Percentiles rank a stretch among this genome's conserved stretches.
These are phyloP conservation scores for Avena insularis DNA, from an alignment of 176 grass and related monocot genomes.

Conservation along the genomic window DNA sequence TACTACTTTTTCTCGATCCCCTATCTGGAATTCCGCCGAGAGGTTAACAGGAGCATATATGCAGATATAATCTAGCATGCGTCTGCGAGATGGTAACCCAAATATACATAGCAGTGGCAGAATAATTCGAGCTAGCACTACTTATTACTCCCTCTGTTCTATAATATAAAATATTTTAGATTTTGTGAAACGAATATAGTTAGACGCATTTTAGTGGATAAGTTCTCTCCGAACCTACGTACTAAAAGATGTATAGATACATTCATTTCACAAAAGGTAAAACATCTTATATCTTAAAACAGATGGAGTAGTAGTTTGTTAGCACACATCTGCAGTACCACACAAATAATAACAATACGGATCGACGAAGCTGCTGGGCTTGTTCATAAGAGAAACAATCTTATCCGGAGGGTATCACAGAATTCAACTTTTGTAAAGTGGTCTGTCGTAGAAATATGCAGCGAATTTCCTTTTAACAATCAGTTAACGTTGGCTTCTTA, in stretches of 20 bases:
- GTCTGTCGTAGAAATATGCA: constrained; percentile 34
- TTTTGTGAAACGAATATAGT: too few relatives aligned
- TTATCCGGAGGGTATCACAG: constrained; percentile 28
- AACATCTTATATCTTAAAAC: too few relatives aligned
- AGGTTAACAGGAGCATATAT: constrained; percentile 19
- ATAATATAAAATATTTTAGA: too few relatives aligned
- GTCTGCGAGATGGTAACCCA: not conserved
- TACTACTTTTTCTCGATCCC: not conserved
- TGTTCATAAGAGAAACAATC: not conserved
- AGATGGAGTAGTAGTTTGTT: not conserved
- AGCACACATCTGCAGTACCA: not conserved
- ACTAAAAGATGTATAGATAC: too few relatives aligned
- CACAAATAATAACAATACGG: not conserved
- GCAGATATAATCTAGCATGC: not conserved
- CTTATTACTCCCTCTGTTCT: too few relatives aligned
- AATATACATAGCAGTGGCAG: not conserved
- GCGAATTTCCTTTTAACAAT: not conserved
- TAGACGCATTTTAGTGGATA: too few relatives aligned
- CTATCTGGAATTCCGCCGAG: constrained; percentile 4
- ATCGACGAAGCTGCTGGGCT: constrained; percentile 37
- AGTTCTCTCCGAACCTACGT: too few relatives aligned
- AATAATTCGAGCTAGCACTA: constrained; percentile 31
- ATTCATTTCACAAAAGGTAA: too few relatives aligned
- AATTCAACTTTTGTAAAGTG: constrained; percentile 29
- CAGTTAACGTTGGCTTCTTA: not conserved